Evolutionary conservation across 1,284 basidiomycete genomes (phyloP).

Genomic region (Ceratobasidium sp.): DNA sequence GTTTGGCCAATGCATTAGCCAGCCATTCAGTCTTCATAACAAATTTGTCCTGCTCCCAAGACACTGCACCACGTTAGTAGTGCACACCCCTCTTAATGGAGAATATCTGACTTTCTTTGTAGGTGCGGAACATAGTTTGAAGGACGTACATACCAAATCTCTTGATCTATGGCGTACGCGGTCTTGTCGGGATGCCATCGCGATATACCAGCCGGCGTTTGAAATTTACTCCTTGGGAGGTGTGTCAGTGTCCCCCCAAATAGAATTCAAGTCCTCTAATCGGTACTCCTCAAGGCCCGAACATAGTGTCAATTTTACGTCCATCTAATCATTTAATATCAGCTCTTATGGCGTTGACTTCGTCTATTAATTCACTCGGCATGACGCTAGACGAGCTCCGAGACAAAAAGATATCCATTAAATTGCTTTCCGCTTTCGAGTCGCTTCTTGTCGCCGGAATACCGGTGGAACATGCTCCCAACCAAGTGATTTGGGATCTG

Average conservation of each 20-base stretch:
- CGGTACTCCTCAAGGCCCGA: slow-evolving; percentile 45
- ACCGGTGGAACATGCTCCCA: slow-evolving; percentile 44
- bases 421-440: slow-evolving; percentile 46
- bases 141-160: slow-evolving; percentile 54
- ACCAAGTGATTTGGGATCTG: slow-evolving; percentile 56
- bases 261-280: background rate
- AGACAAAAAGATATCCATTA: slow-evolving; percentile 51
- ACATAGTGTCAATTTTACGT: slow-evolving; percentile 48
- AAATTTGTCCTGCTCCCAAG: slow-evolving; percentile 30
- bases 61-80: slow-evolving; percentile 15
- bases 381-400: slow-evolving; percentile 43
- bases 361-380: slow-evolving; percentile 61
- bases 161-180: slow-evolving; percentile 59
- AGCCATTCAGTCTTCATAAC: slow-evolving; percentile 39
- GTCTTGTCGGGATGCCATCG: slow-evolving; percentile 50
- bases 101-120: slow-evolving; percentile 3
- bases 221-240: slow-evolving; percentile 12
- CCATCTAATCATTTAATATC: slow-evolving; percentile 63
- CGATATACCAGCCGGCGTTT: slow-evolving; percentile 31
- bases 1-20: slow-evolving; percentile 41
- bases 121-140: slow-evolving; percentile 58
- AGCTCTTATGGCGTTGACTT: slow-evolving; percentile 62
- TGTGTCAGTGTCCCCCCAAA: background rate
- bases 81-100: too few species aligned
- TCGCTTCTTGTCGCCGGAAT: slow-evolving; percentile 31